Evolutionary conservation across 2,329 filamentous ascomycete genomes (phyloP), one percentile per base, ranked within the genome.

Genomic region (Alternaria panax): DNA sequence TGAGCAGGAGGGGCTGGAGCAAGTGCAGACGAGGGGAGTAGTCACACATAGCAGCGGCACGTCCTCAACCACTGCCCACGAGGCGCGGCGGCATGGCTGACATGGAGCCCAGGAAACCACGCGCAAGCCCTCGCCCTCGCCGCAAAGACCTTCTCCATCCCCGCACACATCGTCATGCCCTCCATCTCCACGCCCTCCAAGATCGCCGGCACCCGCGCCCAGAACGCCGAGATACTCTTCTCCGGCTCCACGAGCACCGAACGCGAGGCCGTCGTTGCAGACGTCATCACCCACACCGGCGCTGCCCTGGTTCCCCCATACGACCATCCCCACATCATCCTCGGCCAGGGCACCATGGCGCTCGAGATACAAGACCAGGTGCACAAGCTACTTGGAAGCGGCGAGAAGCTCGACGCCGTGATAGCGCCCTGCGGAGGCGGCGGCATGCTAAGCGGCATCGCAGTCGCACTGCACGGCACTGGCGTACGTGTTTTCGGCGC

Each of bases 131-230:
- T 98, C 57, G 88, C 94, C 2, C 89, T 97, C 51, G 94, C 94
- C 0, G 93, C 94, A 2, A 84, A 83, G 18, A 89, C 89, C 36
- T 87, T 90, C 73, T 81, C 83, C 53, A 88, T 97, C 63, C 89
- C 90, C 11, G 92, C 92, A 0, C 87, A 94, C 80, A 93, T 98
- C 73, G 89, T 98, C 59, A 98, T 98, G 94, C 94, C 94, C 0
- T 77, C 80, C n/a, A 95, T 95, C 73, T 90, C 89, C 57, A 90
- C 91, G 0, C 86, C 91, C n/a, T 89, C 88, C 63, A 98, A 98
- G 79, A 92, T 97, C 63, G 89, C 90, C 4, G 93, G 90, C 0
- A 97, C 94, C 0, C 82, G 84, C 67, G 85, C 87, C 6, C 92
- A 97, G 78, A 92, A 92, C 62, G 91, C 92, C 5, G 83, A 84